Evolutionary conservation across 2,329 filamentous ascomycete genomes (phyloP).

Genomic region (Monosporascus sp.): DNA sequence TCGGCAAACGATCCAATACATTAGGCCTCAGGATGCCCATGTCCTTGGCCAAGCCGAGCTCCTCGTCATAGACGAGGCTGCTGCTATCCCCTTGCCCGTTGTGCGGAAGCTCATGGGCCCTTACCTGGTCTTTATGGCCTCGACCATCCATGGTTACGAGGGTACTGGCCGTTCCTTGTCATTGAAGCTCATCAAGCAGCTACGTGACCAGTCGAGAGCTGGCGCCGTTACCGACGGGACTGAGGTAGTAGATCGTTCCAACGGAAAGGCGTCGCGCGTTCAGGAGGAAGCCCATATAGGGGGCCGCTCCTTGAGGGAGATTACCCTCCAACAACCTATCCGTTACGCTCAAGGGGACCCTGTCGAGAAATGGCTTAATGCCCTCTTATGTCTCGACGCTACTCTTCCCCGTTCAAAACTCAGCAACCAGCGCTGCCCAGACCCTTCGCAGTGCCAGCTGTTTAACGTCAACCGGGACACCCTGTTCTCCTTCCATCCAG

Average conservation of each 20-base stretch:
- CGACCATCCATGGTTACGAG: slow-evolving; percentile 98
- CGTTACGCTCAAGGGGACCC: slow-evolving; percentile 85
- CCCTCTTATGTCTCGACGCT: slow-evolving; percentile 86
- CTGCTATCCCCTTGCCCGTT: slow-evolving; percentile 87
- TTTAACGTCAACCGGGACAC: slow-evolving; percentile 95
- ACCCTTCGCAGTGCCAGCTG: slow-evolving; percentile 86
- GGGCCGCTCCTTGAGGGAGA: slow-evolving; percentile 81
- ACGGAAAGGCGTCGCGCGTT: slow-evolving; percentile 65
- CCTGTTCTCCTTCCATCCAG: slow-evolving; percentile 94
- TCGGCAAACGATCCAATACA: slow-evolving; percentile 97
- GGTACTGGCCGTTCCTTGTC: slow-evolving; percentile 93
- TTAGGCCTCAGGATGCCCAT: slow-evolving; percentile 92
- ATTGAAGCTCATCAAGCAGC: slow-evolving; percentile 92
- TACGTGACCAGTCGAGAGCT: slow-evolving; percentile 83
- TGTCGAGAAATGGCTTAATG: slow-evolving; percentile 96
- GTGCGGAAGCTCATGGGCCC: slow-evolving; percentile 93
- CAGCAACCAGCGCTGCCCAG: slow-evolving; percentile 73
- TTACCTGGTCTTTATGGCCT: slow-evolving; percentile 98
- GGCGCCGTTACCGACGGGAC: slow-evolving; percentile 48
- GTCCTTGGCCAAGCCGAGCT: slow-evolving; percentile 92
- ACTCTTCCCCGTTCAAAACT: slow-evolving; percentile 75
- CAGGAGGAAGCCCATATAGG: slow-evolving; percentile 53
- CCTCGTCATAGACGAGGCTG: slow-evolving; percentile 94
- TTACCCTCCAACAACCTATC: slow-evolving; percentile 89
- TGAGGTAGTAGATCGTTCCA: slow-evolving; percentile 71